Conservation (phyloP, 495 filamentous ascomycete species). For the Chaetomium cochliodes region DNA sequence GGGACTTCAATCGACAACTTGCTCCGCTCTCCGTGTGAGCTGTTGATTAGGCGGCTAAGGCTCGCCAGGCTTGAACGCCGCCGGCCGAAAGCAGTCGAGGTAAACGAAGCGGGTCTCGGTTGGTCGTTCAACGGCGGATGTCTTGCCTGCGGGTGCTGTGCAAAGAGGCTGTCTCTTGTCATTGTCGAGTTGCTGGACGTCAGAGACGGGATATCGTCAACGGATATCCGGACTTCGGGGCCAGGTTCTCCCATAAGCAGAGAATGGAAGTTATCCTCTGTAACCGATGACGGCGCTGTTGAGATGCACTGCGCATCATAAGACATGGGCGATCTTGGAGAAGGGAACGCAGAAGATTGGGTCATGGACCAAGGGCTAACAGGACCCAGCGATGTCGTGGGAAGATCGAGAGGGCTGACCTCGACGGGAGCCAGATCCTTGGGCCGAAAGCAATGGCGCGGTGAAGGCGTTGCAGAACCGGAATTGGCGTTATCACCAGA, state of each 20-base stretch:
- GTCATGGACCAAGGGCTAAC: slow-evolving; percentile 53
- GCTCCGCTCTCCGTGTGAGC: slow-evolving; percentile 72
- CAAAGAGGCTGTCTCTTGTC: slow-evolving; percentile 62
- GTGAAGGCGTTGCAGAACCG: slow-evolving; percentile 57
- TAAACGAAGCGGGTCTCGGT: slow-evolving; percentile 66
- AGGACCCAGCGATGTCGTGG: slow-evolving; percentile 48
- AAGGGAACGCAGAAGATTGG: slow-evolving; percentile 56
- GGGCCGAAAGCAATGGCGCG: slow-evolving; percentile 53
- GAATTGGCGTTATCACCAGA: slow-evolving; percentile 29
- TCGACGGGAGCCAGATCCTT: slow-evolving; percentile 56
- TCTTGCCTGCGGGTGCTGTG: slow-evolving; percentile 35
- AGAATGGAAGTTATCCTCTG: slow-evolving; percentile 64
- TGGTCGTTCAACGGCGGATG: slow-evolving; percentile 46
- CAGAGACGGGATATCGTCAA: slow-evolving; percentile 84
- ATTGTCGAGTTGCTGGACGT: slow-evolving; percentile 84
- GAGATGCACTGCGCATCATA: slow-evolving; percentile 69
- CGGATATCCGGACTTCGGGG: slow-evolving; percentile 66
- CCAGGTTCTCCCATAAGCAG: slow-evolving; percentile 61
- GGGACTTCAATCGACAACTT: slow-evolving; percentile 73
- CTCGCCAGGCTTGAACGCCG: slow-evolving; percentile 84
- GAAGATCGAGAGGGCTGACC: slow-evolving; percentile 46
- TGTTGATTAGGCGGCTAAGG: slow-evolving; percentile 77
- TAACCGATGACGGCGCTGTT: slow-evolving; percentile 67
- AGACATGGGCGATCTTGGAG: slow-evolving; percentile 59
- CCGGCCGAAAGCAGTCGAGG: slow-evolving; percentile 62